Evolutionary conservation across 352 stramenopile genomes (phyloP).

Genomic region (Globisporangium orthogonon): DNA sequence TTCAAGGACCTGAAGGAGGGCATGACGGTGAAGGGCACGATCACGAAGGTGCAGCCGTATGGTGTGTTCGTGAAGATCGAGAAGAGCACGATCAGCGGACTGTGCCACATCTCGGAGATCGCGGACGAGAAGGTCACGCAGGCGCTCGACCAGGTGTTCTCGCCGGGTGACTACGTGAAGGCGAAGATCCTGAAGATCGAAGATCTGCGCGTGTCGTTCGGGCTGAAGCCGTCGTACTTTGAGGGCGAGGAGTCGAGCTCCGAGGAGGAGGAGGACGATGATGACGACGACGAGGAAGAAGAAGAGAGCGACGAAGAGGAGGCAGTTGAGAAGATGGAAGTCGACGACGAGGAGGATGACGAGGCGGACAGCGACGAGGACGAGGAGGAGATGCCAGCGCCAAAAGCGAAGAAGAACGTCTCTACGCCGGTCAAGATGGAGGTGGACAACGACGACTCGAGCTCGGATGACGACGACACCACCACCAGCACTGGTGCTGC

Average conservation of each 20-base stretch:
- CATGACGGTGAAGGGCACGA: conserved; percentile 91
- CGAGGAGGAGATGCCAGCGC: conserved; percentile 16
- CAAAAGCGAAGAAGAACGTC: conserved; percentile 1
- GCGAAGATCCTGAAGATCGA: conserved; percentile 95
- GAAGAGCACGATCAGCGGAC: conserved; percentile 92
- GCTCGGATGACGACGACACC: conserved; percentile 60
- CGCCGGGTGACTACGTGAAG: conserved; percentile 95
- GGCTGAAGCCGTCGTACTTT: conserved; percentile 97
- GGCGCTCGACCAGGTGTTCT: conserved; percentile 89
- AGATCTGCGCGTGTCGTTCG: conserved; percentile 89
- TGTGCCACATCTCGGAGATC: conserved; percentile 95
- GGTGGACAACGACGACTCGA: conserved; percentile 38
- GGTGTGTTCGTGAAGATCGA: conserved; percentile 96
- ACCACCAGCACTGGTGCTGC: conserved; percentile 14
- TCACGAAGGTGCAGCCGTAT: conserved; percentile 94
- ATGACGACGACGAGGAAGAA: conserved; percentile 46
- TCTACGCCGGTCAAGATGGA: conserved; percentile 21
- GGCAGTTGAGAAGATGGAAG: conserved; percentile 26
- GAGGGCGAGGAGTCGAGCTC: conserved; percentile 88
- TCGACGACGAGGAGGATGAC: conserved; percentile 33
- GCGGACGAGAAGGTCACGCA: conserved; percentile 94
- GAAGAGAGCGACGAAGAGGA: conserved; percentile 15
- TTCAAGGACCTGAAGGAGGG: conserved; percentile 89
- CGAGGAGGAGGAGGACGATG: conserved; percentile 74
- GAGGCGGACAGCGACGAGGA: conserved; percentile 43